These are phyloP conservation scores for Torulaspora franciscae DNA, from an alignment of 805 yeast genomes.

Conservation along the genomic window DNA sequence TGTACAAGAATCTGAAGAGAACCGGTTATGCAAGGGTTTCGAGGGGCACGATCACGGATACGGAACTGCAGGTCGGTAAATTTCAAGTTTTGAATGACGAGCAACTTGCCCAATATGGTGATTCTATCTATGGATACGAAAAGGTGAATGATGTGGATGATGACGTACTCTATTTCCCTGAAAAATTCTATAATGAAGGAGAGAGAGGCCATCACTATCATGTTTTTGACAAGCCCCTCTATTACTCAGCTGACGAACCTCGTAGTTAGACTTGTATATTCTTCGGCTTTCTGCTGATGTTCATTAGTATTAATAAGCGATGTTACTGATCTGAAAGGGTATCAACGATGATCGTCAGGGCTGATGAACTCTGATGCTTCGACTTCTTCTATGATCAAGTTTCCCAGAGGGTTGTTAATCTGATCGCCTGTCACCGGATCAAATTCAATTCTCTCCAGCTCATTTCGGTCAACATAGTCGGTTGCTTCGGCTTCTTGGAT, in stretches of 20 bases:
- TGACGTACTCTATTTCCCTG: conserved; percentile 68
- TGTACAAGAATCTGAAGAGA: conserved; percentile 80
- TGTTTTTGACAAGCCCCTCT: conserved; percentile 91
- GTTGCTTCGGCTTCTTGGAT: conserved; percentile 12
- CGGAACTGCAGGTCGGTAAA: conserved; percentile 93
- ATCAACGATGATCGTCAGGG: background rate
- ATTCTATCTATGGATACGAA: conserved; percentile 48
- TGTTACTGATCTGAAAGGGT: background rate
- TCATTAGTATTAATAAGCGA: background rate
- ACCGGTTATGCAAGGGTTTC: conserved; percentile 92
- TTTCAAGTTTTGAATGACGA: conserved; percentile 53
- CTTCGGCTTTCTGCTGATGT: background rate
- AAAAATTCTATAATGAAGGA: conserved; percentile 78
- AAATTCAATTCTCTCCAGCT: conserved; percentile 12
- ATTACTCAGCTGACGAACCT: conserved; percentile 38
- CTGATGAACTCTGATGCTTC: conserved; percentile 19
- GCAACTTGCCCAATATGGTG: conserved; percentile 32
- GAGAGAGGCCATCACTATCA: conserved; percentile 91
- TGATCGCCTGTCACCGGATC: conserved; percentile 10
- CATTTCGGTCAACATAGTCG: conserved; percentile 1
- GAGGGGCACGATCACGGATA: conserved; percentile 91
- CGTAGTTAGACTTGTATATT: conserved; percentile 16
- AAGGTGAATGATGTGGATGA: conserved; percentile 50
- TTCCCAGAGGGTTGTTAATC: conserved; percentile 12
- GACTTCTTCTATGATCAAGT: conserved; percentile 29